phyloP scores from a whole-genome alignment of 306 rosid genomes.

The Rosa lucieae region DNA sequence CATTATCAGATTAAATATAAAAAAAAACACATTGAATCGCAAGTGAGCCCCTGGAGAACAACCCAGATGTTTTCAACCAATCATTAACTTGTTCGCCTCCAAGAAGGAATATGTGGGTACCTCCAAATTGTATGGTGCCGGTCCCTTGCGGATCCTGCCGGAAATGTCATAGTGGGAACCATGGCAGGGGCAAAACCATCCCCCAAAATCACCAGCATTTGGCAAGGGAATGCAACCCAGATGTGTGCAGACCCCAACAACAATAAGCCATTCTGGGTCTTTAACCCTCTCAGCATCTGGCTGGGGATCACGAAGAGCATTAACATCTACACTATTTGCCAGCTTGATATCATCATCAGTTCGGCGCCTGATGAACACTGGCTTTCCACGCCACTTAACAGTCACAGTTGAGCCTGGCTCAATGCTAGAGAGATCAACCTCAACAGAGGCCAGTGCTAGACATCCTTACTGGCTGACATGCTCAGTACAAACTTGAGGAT shows the following conservation, averaged over 20 bases:
- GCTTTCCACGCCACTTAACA: constrained; percentile 91
- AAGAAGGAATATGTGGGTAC: constrained; percentile 77
- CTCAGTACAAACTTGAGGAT: constrained; percentile 80
- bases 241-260: constrained; percentile 87
- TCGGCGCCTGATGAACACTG: constrained; percentile 84
- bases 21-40: constrained; percentile 15
- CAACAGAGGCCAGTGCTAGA: constrained; percentile 85
- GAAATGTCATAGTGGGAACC: constrained; percentile 87
- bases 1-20: constrained; percentile 45
- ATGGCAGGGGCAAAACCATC: constrained; percentile 95
- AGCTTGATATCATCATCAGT: constrained; percentile 71
- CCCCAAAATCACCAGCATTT: constrained; percentile 85
- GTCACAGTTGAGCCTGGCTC: constrained; percentile 81
- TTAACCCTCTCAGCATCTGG: constrained; percentile 69
- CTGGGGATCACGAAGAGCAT: constrained; percentile 80
- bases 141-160: constrained; percentile 85
- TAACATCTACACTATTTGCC: constrained; percentile 74
- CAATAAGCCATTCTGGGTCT: constrained; percentile 82
- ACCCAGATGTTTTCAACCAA: constrained; percentile 53
- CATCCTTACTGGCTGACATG: constrained; percentile 94
- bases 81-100: constrained; percentile 64
- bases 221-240: constrained; percentile 91
- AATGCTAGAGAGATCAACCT: constrained; percentile 84
- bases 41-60: constrained; percentile 6
- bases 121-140: constrained; percentile 88